Base-by-base conservation (phyloP, 2,329 filamentous ascomycete species). In the Achaetomium macrosporum region DNA sequence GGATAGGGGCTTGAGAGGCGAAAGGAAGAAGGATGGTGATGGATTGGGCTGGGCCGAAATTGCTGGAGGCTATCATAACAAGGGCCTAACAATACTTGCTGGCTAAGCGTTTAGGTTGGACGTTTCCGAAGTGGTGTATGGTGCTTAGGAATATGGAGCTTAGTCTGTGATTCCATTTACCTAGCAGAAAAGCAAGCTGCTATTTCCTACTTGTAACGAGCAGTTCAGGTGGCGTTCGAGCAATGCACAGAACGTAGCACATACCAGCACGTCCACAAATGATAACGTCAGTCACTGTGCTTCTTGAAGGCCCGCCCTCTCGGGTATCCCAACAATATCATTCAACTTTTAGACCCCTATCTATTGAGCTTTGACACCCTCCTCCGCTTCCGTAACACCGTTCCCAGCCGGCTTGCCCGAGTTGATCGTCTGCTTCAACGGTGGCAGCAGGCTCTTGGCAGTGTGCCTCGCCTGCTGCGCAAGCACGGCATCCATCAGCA, bases 401-500 rank as follows among this genome's bases (percentile, higher is more conserved):
- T 68, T 65, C 16, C 64, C 65, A 2, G 57, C 59, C 7, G 62
- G 62, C 51, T 62, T 62, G 13, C 60, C 60, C 2, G 65, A 57
- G 30, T 59, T 59, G n/a, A 65, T 39, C 6, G 63, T 68, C 59
- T 67, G 63, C 54, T 64, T 62, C 43, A 75, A 58, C 3, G 71
- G 66, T 7, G 74, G 75, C 45, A 78, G 63, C 42, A 76, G 62
- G 57, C 70, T 73, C 61, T 70, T 68, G 1, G 75, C 72, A 47
- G 73, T 69, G 51, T 76, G 71, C 57, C 80, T 71, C 5, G 77
- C 82, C 68, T 89, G 84, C 75, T 96, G 92, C 44, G 87, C 85
- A 76, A 95, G 77, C 57, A 95, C 73, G 3, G 89, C 86, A 71
- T 97, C 92, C 71, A 95, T 90, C 52, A 96, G 76, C 4, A 90